phyloP scores from a whole-genome alignment of 352 stramenopile species.

The Blastocystis sp. region DNA sequence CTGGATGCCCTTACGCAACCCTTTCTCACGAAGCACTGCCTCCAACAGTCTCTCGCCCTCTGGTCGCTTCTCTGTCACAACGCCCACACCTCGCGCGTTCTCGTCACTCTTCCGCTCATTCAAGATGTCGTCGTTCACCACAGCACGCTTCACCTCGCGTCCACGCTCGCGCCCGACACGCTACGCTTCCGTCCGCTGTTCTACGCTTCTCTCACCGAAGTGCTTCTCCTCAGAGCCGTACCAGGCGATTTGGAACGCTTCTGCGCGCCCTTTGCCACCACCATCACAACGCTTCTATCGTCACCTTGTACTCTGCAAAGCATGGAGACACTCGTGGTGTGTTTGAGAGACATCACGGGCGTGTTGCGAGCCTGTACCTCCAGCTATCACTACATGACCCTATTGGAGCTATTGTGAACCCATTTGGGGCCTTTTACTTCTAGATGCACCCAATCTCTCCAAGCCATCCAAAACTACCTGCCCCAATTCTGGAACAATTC shows the following conservation, averaged over 20 bases:
- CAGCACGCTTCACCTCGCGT: background rate
- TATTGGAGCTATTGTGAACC: slow-evolving; percentile 37
- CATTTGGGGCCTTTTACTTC: background rate
- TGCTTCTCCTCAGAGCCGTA: background rate
- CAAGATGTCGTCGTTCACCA: background rate
- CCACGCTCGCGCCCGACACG: background rate
- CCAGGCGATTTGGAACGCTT: slow-evolving; percentile 56
- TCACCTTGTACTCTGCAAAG: background rate
- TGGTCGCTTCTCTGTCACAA: slow-evolving; percentile 7
- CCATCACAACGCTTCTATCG: background rate
- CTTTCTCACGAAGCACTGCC: background rate
- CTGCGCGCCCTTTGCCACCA: background rate
- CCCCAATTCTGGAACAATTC: background rate
- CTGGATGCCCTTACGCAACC: background rate
- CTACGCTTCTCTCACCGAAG: slow-evolving; percentile 26
- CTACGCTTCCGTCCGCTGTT: slow-evolving; percentile 1
- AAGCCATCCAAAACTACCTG: background rate
- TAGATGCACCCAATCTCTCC: slow-evolving; percentile 1
- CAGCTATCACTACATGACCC: background rate
- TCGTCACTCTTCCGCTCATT: background rate
- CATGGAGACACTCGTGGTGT: background rate
- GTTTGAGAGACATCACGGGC: slow-evolving; percentile 15
- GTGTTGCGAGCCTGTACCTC: slow-evolving; percentile 18
- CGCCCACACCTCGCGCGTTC: background rate
- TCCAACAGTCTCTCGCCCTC: background rate